Base-by-base conservation (phyloP, 129 eudicot species). In the Centaurea solstitialis region DNA sequence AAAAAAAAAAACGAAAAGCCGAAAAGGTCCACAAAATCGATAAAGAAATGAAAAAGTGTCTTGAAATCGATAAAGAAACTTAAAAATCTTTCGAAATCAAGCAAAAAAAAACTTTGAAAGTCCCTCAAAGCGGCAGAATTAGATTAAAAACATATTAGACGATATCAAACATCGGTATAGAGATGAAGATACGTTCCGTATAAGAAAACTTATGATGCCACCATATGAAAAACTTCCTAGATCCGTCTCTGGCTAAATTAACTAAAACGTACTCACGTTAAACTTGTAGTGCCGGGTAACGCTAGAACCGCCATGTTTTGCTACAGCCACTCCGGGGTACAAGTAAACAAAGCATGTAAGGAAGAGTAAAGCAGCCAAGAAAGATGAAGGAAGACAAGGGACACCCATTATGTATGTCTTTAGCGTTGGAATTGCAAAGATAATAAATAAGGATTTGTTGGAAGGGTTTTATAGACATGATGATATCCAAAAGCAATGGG, bases 211-310 rank as follows among this genome's bases (percentile, higher is more conserved):
- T 26, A 26, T 26, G 30, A 26, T 2, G 30, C 2, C 30, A 26
- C 30, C 30, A 2, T 26, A 2, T 2, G 2, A 26, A 26, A 26
- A 26, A 26, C 30, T 1, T 26, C 2, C 30, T 26, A 26, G 30
- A 2, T 26, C 30, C 30, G 30, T 26, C 30, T 2, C 30, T 26
- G n/a, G n/a, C n/a, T n/a, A n/a, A n/a, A n/a, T n/a, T 17, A 53
- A 53, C 22, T 0, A 1, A 5, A 53, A 57, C 37, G 17, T 9
- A 78, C 83, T 38, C 76, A 91, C 93, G 45, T 89, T 75, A 40
- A 91, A 91, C 77, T 68, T 87, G 53, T 91, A 91, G 78, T 85
- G 91, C 61, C 93, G 81, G 4, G 89, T 89, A 20, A 73, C 76
- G 20, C 68, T 12, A 0, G 30, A 5, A 41, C 84, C 81, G 59